These are phyloP conservation scores for Eruca vesicaria DNA, from an alignment of 441 rosid species.

Conservation along the genomic window DNA sequence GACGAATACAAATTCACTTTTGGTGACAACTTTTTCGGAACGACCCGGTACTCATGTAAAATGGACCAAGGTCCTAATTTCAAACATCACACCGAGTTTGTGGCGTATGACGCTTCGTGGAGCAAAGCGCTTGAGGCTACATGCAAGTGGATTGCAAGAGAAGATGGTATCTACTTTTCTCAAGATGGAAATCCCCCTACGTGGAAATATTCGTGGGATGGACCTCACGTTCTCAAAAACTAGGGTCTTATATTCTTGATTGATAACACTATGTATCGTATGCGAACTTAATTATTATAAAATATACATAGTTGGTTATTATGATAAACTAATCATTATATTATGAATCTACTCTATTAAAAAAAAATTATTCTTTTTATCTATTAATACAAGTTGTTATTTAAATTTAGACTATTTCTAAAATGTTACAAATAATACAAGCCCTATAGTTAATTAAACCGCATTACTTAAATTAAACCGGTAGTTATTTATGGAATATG, in stretches of 20 bases:
- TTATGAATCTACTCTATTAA: neutral
- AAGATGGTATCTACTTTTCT: slow-evolving; percentile 25
- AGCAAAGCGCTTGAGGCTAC: slow-evolving; percentile 3
- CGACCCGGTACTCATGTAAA: slow-evolving; percentile 14
- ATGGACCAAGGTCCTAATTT: slow-evolving; percentile 23
- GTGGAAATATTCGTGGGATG: slow-evolving; percentile 13
- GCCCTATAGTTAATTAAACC: too few relatives aligned
- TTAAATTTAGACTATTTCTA: too few relatives aligned
- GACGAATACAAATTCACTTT: slow-evolving; percentile 14
- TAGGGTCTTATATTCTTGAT: neutral
- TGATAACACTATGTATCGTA: neutral
- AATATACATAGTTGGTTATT: neutral
- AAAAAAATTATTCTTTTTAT: too few relatives aligned
- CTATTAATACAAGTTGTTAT: too few relatives aligned
- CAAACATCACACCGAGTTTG: slow-evolving; percentile 17
- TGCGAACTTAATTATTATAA: neutral
- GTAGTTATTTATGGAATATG: too few relatives aligned
- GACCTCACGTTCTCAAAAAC: slow-evolving; percentile 6
- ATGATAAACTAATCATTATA: neutral
- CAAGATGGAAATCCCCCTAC: slow-evolving; percentile 16
- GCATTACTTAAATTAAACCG: too few relatives aligned
- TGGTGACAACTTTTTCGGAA: neutral
- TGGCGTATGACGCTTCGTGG: slow-evolving; percentile 26
- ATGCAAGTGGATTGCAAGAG: slow-evolving; percentile 14
- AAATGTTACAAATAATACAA: too few relatives aligned